These are phyloP conservation scores for Fraxinus americana DNA, from an alignment of 257 asterid species.

Conservation along the genomic window DNA sequence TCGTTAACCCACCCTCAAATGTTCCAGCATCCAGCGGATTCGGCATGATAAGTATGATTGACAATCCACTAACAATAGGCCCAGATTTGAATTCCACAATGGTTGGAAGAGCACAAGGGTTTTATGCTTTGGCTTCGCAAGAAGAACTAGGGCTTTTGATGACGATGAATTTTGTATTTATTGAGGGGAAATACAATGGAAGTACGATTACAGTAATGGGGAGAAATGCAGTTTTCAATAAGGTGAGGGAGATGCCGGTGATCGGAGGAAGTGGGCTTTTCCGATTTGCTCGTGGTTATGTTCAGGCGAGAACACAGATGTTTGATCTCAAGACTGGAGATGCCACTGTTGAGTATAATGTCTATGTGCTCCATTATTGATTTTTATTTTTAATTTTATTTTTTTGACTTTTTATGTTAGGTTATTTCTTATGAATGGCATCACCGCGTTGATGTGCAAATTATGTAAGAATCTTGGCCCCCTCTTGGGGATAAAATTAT, in stretches of 20 bases:
- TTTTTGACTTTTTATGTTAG: too few relatives aligned
- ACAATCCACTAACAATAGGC: slow-evolving; percentile 50
- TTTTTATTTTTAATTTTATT: too few relatives aligned
- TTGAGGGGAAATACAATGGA: slow-evolving; percentile 53
- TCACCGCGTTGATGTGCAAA: too few relatives aligned
- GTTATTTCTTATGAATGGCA: too few relatives aligned
- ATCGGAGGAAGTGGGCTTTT: slow-evolving; percentile 74
- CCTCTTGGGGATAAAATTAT: too few relatives aligned
- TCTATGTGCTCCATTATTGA: slow-evolving; percentile 57
- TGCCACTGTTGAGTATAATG: slow-evolving; percentile 60
- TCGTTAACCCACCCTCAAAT: slow-evolving; percentile 25
- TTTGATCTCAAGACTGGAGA: slow-evolving; percentile 48
- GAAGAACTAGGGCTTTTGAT: slow-evolving; percentile 35
- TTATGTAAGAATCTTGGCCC: too few relatives aligned
- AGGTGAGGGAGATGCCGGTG: slow-evolving; percentile 68
- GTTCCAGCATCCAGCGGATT: slow-evolving; percentile 21
- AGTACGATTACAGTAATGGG: slow-evolving; percentile 59
- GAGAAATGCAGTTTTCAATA: slow-evolving; percentile 44
- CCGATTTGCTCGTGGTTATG: slow-evolving; percentile 66
- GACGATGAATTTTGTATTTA: slow-evolving; percentile 58
- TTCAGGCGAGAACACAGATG: slow-evolving; percentile 50
- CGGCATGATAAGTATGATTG: slow-evolving; percentile 51
- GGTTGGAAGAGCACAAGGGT: slow-evolving; percentile 62
- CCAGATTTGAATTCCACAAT: slow-evolving; percentile 43
- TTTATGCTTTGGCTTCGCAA: slow-evolving; percentile 51